phyloP scores from a whole-genome alignment of 768 basidiomycete species.

The Polyporus arcularius region DNA sequence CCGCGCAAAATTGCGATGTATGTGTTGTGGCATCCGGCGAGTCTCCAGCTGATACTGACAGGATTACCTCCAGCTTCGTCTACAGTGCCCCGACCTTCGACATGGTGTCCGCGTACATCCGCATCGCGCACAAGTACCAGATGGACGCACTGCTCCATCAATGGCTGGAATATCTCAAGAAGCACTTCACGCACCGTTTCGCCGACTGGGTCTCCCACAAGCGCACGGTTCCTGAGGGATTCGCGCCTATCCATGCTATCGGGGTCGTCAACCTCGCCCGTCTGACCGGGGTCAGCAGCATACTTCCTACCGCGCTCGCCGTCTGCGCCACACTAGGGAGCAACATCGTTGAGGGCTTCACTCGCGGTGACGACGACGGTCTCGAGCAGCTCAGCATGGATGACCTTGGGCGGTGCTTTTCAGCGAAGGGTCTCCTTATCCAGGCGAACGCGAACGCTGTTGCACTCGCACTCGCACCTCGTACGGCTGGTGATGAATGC shows the following conservation, averaged over 20 bases:
- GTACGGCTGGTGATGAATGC: too few species aligned
- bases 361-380: background rate
- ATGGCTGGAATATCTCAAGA: background rate
- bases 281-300: background rate
- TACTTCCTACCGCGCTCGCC: background rate
- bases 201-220: background rate
- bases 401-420: background rate
- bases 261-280: background rate
- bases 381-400: background rate
- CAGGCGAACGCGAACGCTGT: background rate
- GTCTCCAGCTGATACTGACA: background rate
- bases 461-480: background rate
- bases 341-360: background rate
- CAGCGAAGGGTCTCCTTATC: background rate
- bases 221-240: background rate
- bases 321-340: background rate
- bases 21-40: background rate
- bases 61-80: background rate
- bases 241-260: background rate
- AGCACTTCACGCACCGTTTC: background rate
- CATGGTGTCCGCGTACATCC: background rate
- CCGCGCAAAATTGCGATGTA: background rate
- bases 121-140: conserved; percentile 1
- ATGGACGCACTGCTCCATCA: background rate
- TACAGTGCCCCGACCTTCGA: background rate